phyloP scores from a whole-genome alignment of 2,329 filamentous ascomycete species.

The Alternaria brassicae region DNA sequence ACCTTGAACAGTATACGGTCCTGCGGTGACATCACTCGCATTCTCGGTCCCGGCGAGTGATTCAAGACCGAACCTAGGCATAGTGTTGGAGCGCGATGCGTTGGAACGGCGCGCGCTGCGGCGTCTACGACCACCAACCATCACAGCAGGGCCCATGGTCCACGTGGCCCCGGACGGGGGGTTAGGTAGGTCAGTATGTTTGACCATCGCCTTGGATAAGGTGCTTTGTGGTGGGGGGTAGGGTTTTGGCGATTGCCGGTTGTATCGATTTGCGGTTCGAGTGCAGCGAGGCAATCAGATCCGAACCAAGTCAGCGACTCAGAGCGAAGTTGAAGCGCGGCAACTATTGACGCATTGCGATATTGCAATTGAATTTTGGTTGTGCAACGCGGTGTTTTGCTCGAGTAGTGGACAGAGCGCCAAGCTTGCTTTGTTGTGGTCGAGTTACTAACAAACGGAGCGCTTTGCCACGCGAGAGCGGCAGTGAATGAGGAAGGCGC shows the following conservation, averaged over 20 bases:
- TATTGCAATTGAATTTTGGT: neutral
- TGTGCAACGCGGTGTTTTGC: neutral
- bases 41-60: slow-evolving; percentile 9
- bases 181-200: neutral
- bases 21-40: slow-evolving; percentile 6
- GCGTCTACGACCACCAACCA: slow-evolving; percentile 27
- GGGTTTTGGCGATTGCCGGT: neutral
- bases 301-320: neutral
- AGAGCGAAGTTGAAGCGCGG: neutral
- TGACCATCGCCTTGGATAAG: slow-evolving; percentile 3
- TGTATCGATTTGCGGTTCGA: neutral
- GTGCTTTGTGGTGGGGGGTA: neutral
- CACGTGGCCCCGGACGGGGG: slow-evolving; percentile 2
- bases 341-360: neutral
- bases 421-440: slow-evolving; percentile 13
- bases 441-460: slow-evolving; percentile 25
- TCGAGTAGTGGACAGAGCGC: neutral
- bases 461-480: slow-evolving; percentile 8
- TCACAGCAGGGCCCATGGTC: slow-evolving; percentile 11
- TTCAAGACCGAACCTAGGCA: slow-evolving; percentile 17
- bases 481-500: slow-evolving; percentile 15
- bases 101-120: slow-evolving; percentile 27
- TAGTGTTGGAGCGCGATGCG: slow-evolving; percentile 24
- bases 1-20: neutral
- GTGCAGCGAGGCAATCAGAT: neutral